Conservation (phyloP, 768 basidiomycete genomes). For the Lactarius tabidus region DNA sequence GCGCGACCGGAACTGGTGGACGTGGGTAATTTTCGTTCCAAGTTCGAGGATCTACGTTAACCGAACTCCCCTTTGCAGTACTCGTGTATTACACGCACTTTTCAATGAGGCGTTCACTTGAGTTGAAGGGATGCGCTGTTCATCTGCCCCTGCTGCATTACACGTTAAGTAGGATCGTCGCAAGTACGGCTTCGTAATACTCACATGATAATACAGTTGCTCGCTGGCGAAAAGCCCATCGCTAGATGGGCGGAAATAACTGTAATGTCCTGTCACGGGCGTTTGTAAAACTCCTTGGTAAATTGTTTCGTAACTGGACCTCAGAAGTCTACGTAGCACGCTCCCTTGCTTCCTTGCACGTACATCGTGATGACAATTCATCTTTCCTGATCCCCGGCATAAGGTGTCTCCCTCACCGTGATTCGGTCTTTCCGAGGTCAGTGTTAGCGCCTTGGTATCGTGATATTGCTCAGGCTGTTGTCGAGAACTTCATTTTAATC, state of each 20-base stretch:
- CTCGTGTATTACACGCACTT: conserved; percentile 24
- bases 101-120: background rate
- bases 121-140: background rate
- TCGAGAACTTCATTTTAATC: too few species aligned
- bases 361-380: too few species aligned
- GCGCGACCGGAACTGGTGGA: conserved; percentile 39
- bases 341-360: too few species aligned
- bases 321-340: too few species aligned
- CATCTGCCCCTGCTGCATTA: background rate
- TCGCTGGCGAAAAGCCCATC: background rate
- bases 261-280: background rate
- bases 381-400: too few species aligned
- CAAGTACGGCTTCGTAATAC: background rate
- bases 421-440: background rate
- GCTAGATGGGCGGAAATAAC: background rate
- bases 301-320: background rate
- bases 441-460: too few species aligned
- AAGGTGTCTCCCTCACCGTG: too few species aligned
- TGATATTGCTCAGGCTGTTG: too few species aligned
- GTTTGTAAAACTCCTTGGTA: too few species aligned
- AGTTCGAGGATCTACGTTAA: background rate
- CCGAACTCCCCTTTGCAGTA: conserved; percentile 33
- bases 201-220: background rate
- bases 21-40: conserved; percentile 28
- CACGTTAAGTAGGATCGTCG: background rate